Conservation (phyloP, 1,139 yeast species). For the Geotrichum citri-aurantii region DNA sequence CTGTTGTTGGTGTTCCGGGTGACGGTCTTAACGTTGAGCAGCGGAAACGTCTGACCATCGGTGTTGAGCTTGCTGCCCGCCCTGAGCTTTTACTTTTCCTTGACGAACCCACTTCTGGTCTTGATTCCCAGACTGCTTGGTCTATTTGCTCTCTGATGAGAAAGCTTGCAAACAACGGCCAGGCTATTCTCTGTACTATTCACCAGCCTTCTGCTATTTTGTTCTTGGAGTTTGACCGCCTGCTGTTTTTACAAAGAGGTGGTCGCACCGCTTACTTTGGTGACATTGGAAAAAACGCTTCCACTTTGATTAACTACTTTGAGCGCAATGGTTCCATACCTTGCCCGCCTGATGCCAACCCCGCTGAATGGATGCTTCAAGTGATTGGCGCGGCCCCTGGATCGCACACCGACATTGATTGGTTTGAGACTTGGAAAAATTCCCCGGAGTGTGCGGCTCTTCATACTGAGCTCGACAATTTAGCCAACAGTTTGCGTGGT, state of each 20-base stretch:
- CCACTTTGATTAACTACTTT: slow-evolving; percentile 57
- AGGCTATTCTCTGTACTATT: slow-evolving; percentile 76
- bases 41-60: slow-evolving; percentile 76
- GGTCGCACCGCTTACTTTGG: slow-evolving; percentile 81
- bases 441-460: slow-evolving; percentile 48
- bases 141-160: slow-evolving; percentile 70
- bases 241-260: slow-evolving; percentile 64
- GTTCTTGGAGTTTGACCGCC: slow-evolving; percentile 71
- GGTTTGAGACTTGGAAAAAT: slow-evolving; percentile 58
- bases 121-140: slow-evolving; percentile 92
- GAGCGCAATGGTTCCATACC: slow-evolving; percentile 61
- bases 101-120: slow-evolving; percentile 91
- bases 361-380: slow-evolving; percentile 80
- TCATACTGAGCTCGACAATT: slow-evolving; percentile 32
- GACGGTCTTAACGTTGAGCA: slow-evolving; percentile 73
- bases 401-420: slow-evolving; percentile 58
- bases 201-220: slow-evolving; percentile 80
- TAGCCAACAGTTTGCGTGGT: slow-evolving; percentile 25
- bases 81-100: slow-evolving; percentile 74
- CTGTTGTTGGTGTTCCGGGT: slow-evolving; percentile 79
- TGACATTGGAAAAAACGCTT: slow-evolving; percentile 62
- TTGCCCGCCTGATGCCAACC: slow-evolving; percentile 65
- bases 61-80: slow-evolving; percentile 83
- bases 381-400: slow-evolving; percentile 82
- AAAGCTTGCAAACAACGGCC: slow-evolving; percentile 70